Conservation (phyloP, 2,329 filamentous ascomycete genomes). For the Paecilomyces sp. region DNA sequence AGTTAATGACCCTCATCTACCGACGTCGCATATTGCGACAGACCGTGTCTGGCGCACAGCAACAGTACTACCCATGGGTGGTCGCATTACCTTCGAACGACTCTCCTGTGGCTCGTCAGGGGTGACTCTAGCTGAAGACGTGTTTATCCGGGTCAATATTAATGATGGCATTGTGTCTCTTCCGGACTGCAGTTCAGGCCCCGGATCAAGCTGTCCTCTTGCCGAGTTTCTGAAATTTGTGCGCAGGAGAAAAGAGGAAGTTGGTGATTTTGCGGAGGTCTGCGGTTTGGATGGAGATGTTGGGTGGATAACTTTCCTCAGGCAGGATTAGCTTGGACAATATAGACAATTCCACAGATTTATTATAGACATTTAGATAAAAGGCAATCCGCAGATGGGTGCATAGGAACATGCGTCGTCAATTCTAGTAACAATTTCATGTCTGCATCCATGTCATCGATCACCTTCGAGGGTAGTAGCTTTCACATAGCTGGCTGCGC, state of each 20-base stretch:
- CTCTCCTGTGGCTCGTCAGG: slow-evolving; percentile 33
- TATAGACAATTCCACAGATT: too few relatives aligned
- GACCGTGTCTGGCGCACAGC: slow-evolving; percentile 49
- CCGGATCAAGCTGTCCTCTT: slow-evolving; percentile 43
- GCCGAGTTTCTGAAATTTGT: slow-evolving; percentile 37
- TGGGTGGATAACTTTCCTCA: slow-evolving; percentile 41
- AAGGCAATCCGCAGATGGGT: too few relatives aligned
- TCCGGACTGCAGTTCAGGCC: slow-evolving; percentile 40
- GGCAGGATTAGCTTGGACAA: background rate
- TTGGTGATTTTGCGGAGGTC: slow-evolving; percentile 41
- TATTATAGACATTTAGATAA: too few relatives aligned
- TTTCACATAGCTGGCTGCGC: too few relatives aligned
- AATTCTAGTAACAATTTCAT: too few relatives aligned
- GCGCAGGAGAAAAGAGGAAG: slow-evolving; percentile 30
- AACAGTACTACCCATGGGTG: slow-evolving; percentile 52
- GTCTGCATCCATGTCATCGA: too few relatives aligned
- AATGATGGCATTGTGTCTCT: slow-evolving; percentile 51
- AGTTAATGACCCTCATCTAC: slow-evolving; percentile 35
- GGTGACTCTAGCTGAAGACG: slow-evolving; percentile 12
- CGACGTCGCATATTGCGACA: slow-evolving; percentile 36
- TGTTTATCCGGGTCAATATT: slow-evolving; percentile 48
- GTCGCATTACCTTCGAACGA: slow-evolving; percentile 48
- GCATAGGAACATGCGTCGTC: too few relatives aligned
- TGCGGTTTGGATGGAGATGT: slow-evolving; percentile 41
- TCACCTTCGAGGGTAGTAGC: too few relatives aligned